Evolutionary conservation across 139 green algal species (phyloP), one percentile per base, ranked within the genome.

Genomic region (Closterium sp.): DNA sequence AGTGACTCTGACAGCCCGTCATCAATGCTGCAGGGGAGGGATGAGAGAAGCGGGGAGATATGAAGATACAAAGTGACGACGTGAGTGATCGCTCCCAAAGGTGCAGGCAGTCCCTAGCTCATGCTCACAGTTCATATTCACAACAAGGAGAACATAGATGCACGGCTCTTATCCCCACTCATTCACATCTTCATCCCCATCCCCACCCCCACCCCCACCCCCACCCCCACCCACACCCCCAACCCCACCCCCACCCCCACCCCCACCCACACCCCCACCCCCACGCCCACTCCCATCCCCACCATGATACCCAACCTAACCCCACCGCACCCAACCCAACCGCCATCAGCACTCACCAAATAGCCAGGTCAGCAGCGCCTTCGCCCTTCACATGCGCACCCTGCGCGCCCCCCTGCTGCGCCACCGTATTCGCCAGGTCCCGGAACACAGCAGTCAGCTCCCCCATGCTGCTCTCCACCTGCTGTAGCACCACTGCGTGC

Each of bases 391-490:
- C 38, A 45, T 45, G 38, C 38, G 38, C 38, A 6, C 38, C 38
- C 50, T 73, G 50, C 50, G 13, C 50, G 13, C 50, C 97, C 9
- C 97, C 97, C 92, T 98, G 97, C 89, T 97, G 94, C 73, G 70
- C 73, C 88, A 98, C 97, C 96, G 99, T 97, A 79, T 98, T 96
- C 7, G 97, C 97, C 86, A 99, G 96, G 96, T 99, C 97, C 89
- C 97, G 97, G 95, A 99, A 99, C 86, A 99, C 99, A 91, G 92
- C 96, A 24, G 97, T 97, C 70, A 99, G 96, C 95, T 99, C 98
- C 29, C 97, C 95, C 62, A 99, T 99, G 4, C 97, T 99, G 85
- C 95, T 95, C 95, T 99, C 98, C 89, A 99, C 97, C 88, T 98
- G 97, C 30, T 97, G 97, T 92, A 99, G 92, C 31, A 97, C 97